Conservation (phyloP, 2,329 filamentous ascomycete species). For the Fusarium chaquense region DNA sequence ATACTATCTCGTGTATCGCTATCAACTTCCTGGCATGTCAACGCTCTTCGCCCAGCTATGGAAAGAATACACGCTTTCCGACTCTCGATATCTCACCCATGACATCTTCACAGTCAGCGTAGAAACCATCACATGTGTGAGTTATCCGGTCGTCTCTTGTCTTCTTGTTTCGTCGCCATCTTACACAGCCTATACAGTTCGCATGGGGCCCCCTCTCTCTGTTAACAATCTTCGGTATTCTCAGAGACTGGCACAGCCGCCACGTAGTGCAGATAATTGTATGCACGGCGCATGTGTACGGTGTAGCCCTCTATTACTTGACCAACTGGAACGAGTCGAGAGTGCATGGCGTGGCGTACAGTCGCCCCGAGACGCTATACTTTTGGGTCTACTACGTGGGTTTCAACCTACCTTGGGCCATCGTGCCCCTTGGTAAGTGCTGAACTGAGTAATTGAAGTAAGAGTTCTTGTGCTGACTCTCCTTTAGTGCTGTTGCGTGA, state of each 20-base stretch:
- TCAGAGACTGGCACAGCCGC: slow-evolving; percentile 57
- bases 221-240: slow-evolving; percentile 61
- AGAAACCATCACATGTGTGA: slow-evolving; percentile 83
- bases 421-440: slow-evolving; percentile 66
- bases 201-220: slow-evolving; percentile 71
- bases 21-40: slow-evolving; percentile 73
- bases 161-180: background rate
- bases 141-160: slow-evolving; percentile 45
- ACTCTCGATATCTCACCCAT: slow-evolving; percentile 86
- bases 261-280: slow-evolving; percentile 65
- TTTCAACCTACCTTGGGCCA: slow-evolving; percentile 71
- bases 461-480: slow-evolving; percentile 25
- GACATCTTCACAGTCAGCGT: slow-evolving; percentile 89
- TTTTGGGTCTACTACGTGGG: slow-evolving; percentile 74
- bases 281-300: slow-evolving; percentile 69
- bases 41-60: slow-evolving; percentile 86
- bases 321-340: slow-evolving; percentile 65
- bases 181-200: slow-evolving; percentile 51
- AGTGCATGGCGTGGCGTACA: slow-evolving; percentile 61
- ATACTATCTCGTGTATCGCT: slow-evolving; percentile 81
- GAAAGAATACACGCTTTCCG: slow-evolving; percentile 91
- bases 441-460: background rate
- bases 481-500: slow-evolving; percentile 50
- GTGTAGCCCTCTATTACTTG: slow-evolving; percentile 71
- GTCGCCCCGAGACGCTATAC: slow-evolving; percentile 70